phyloP scores from a whole-genome alignment of 139 green algal species.

The Helicosporidium sp. region DNA sequence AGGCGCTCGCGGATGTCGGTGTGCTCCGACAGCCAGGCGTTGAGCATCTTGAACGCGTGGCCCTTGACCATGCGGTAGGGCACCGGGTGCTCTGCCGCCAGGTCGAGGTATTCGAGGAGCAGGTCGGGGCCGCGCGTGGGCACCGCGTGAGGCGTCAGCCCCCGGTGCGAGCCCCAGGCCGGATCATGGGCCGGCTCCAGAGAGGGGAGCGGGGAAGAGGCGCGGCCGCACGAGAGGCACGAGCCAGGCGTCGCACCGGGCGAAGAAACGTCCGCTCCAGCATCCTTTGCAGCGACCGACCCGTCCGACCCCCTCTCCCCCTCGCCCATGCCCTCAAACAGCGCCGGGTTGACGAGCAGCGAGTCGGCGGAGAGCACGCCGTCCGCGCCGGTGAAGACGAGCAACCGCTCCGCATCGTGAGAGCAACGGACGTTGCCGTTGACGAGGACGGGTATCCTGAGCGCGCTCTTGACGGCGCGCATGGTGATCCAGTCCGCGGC shows the following conservation, averaged over 20 bases:
- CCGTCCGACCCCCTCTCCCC: neutral
- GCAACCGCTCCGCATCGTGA: slow-evolving; percentile 38
- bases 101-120: slow-evolving; percentile 68
- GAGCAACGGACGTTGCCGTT: slow-evolving; percentile 69
- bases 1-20: slow-evolving; percentile 61
- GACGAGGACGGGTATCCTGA: slow-evolving; percentile 59
- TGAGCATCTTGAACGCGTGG: slow-evolving; percentile 49
- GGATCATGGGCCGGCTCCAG: no score
- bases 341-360: slow-evolving; percentile 61
- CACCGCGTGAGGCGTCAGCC: no score
- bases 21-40: slow-evolving; percentile 66
- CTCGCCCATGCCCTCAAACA: slow-evolving; percentile 36
- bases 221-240: neutral
- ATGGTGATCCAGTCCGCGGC: slow-evolving; percentile 53
- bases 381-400: slow-evolving; percentile 57
- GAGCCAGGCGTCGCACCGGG: no score
- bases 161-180: no score
- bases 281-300: no score
- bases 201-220: neutral
- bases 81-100: slow-evolving; percentile 40
- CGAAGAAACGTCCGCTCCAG: no score
- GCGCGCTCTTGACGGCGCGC: slow-evolving; percentile 29
- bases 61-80: slow-evolving; percentile 65
- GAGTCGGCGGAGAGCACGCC: slow-evolving; percentile 69
- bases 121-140: slow-evolving; percentile 23